Conservation (phyloP, 768 basidiomycete genomes). For the Leccinum broughii region DNA sequence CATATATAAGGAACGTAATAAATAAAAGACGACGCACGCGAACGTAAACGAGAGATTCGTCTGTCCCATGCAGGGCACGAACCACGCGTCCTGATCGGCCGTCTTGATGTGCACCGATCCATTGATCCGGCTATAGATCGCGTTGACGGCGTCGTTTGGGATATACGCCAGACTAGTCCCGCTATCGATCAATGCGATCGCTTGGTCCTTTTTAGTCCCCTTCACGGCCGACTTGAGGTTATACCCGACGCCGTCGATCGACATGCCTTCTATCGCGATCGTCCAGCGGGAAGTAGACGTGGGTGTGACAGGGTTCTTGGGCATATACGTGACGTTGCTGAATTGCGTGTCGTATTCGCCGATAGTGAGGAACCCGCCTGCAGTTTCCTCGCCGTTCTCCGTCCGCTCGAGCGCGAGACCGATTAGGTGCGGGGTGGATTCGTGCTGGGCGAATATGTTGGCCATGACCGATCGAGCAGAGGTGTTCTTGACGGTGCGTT, state of each 20-base stretch:
- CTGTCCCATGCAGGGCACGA: slow-evolving; percentile 35
- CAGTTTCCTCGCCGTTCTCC: slow-evolving; percentile 39
- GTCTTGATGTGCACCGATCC: slow-evolving; percentile 37
- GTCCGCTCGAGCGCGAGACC: slow-evolving; percentile 44
- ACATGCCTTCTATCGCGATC: slow-evolving; percentile 39
- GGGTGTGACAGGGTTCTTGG: slow-evolving; percentile 38
- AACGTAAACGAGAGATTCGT: slow-evolving; percentile 30
- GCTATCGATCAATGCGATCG: slow-evolving; percentile 44
- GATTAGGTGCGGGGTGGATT: slow-evolving; percentile 39
- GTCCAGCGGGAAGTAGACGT: slow-evolving; percentile 41
- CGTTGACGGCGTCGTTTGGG: slow-evolving; percentile 35
- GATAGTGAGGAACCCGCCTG: slow-evolving; percentile 43
- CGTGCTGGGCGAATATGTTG: slow-evolving; percentile 41
- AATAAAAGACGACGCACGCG: slow-evolving; percentile 1
- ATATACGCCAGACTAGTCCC: slow-evolving; percentile 43
- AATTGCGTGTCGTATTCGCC: slow-evolving; percentile 43
- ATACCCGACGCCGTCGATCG: slow-evolving; percentile 33
- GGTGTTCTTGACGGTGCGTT: slow-evolving; percentile 17
- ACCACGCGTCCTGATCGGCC: slow-evolving; percentile 34
- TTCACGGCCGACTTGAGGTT: slow-evolving; percentile 32
- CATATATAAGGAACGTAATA: too few relatives aligned
- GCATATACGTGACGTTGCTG: slow-evolving; percentile 28
- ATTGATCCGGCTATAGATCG: slow-evolving; percentile 40
- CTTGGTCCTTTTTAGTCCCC: slow-evolving; percentile 31
- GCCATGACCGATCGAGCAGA: slow-evolving; percentile 35